These are phyloP conservation scores for Teratosphaeria gauchensis DNA, from an alignment of 2,329 filamentous ascomycete genomes.

Conservation along the genomic window DNA sequence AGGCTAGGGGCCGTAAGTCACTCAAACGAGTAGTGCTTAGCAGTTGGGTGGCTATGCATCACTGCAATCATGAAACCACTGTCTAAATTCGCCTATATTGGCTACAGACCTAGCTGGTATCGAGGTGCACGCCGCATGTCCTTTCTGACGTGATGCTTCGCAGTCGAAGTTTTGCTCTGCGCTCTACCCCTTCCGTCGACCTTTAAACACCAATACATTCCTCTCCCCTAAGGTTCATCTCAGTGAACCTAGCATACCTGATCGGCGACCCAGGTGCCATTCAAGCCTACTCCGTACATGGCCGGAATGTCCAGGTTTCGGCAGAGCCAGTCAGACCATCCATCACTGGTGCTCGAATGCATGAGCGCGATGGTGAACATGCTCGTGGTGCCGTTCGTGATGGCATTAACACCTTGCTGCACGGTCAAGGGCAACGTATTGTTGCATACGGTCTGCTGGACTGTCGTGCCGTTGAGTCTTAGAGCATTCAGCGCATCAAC, in stretches of 20 bases:
- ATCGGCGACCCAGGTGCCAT: conserved; percentile 10
- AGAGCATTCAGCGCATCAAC: conserved; percentile 6
- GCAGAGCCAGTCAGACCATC: conserved; percentile 13
- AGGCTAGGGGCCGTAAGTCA: no score
- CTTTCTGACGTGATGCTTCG: no score
- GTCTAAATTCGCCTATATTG: no score
- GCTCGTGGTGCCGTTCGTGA: conserved; percentile 11
- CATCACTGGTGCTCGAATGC: conserved; percentile 11
- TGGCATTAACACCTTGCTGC: conserved; percentile 3
- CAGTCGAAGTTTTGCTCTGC: no score
- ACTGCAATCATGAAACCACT: no score
- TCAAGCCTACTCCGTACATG: conserved; percentile 15
- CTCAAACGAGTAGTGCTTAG: no score
- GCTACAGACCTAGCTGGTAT: no score
- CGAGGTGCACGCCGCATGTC: no score
- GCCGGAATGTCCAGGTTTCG: conserved; percentile 9
- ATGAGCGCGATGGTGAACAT: conserved; percentile 12
- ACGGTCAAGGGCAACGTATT: conserved; percentile 7
- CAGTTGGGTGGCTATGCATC: no score
- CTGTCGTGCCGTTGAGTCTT: conserved; percentile 10
- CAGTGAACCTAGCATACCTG: conserved; percentile 7
- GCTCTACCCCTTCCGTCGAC: not conserved
- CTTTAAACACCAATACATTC: not conserved
- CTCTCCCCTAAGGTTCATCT: not conserved
- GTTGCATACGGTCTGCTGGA: conserved; percentile 14